Percentiles rank a stretch among this genome's conserved stretches.
phyloP scores from a whole-genome alignment of 1,284 basidiomycete species.

The Fistulina hepatica region DNA sequence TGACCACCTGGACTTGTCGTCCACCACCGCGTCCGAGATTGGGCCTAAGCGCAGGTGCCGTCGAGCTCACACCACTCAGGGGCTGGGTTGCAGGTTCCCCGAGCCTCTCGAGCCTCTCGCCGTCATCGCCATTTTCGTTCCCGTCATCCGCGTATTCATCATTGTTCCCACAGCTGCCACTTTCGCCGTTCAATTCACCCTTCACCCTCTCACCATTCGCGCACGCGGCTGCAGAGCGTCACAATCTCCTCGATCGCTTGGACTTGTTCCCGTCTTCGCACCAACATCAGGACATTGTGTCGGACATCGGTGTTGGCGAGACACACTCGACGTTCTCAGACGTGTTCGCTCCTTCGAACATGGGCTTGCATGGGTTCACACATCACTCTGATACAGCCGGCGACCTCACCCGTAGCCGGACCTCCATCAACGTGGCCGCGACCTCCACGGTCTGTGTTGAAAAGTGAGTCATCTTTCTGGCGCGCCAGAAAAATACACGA shows the following conservation, averaged over 20 bases:
- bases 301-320: slow-evolving; percentile 50
- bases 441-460: too few relatives aligned
- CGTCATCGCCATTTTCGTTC: too few relatives aligned
- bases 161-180: too few relatives aligned
- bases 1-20: slow-evolving; percentile 39
- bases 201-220: slow-evolving; percentile 60
- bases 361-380: slow-evolving; percentile 61
- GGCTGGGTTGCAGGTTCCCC: too few relatives aligned
- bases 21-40: too few relatives aligned
- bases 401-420: too few relatives aligned
- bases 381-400: slow-evolving; percentile 75
- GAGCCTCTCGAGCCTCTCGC: too few relatives aligned
- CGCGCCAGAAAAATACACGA: too few relatives aligned
- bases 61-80: slow-evolving; percentile 50
- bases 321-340: slow-evolving; percentile 59
- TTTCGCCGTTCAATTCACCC: too few relatives aligned
- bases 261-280: slow-evolving; percentile 51
- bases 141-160: too few relatives aligned
- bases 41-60: slow-evolving; percentile 53
- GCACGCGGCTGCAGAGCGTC: slow-evolving; percentile 23
- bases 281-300: slow-evolving; percentile 43
- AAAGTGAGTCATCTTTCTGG: too few relatives aligned
- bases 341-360: slow-evolving; percentile 34
- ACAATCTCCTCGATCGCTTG: slow-evolving; percentile 71
- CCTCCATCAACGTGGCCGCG: too few relatives aligned